A percentile compares a stretch with the other conserved stretches of the same genome.
phyloP scores from a whole-genome alignment of 164 flowering plant genomes.

The Cinnamomum micranthum region DNA sequence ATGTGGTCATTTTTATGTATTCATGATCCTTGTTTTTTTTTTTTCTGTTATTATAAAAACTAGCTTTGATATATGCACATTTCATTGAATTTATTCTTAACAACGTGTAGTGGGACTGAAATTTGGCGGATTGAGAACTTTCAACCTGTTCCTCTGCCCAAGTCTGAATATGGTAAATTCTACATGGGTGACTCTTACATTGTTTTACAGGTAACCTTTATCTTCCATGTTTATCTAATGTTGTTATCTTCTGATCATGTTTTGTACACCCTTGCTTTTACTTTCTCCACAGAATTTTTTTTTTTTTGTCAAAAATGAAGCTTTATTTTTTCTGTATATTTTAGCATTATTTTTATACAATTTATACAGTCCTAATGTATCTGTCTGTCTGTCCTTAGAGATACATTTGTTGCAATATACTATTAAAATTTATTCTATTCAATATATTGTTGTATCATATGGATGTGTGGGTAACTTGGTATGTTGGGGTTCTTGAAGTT shows the following conservation, averaged over 20 bases:
- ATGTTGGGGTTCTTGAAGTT: neutral
- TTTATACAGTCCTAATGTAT: neutral
- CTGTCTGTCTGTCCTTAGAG: neutral
- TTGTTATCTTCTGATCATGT: neutral
- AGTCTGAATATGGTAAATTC: conserved; percentile 88
- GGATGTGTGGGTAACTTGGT: neutral
- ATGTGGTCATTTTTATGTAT: neutral
- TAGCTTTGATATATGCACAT: neutral
- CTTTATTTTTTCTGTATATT: too few relatives aligned
- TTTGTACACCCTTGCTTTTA: neutral
- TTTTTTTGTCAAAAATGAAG: too few relatives aligned
- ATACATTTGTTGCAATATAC: neutral
- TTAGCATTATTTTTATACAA: too few relatives aligned
- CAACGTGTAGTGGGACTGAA: conserved; percentile 73
- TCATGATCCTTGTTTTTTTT: neutral
- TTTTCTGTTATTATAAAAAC: neutral
- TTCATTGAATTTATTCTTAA: conserved; percentile 36
- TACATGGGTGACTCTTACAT: conserved; percentile 85
- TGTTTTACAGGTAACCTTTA: conserved; percentile 63
- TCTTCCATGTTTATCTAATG: neutral
- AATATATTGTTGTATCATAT: too few relatives aligned
- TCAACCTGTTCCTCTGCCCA: conserved; percentile 84
- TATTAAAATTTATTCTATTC: neutral
- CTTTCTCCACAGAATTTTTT: neutral
- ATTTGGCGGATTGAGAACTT: conserved; percentile 96